Evolutionary conservation across 169 alveolate species (phyloP), one percentile per base, ranked within the genome.

Genomic region (Plasmodium ovale): DNA sequence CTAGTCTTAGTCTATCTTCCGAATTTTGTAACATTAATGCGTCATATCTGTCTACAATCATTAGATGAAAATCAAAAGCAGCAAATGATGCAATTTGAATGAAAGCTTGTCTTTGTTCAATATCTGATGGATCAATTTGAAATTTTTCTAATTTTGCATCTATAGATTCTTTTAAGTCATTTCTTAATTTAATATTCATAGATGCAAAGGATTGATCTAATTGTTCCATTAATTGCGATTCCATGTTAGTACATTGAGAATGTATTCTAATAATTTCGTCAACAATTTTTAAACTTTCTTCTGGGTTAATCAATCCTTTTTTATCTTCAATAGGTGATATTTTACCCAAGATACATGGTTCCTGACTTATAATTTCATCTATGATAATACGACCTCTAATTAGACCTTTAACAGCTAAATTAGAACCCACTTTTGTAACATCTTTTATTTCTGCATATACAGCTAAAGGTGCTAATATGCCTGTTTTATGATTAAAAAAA

Each of bases 401-500:
- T 44, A 94, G 29, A 1, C 94, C 95, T 49, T 74, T 88, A 56
- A 94, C 96, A 67, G 91, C 77, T 51, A 94, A 62, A 67, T 84
- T 88, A 5, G 79, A 89, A 10, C 91, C 87, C 3, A 92, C 93
- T 68, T 94, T 89, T 14, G 90, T 82, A 56, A 87, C 87, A 31
- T 92, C 92, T 14, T 92, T 53, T 5, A 94, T 88, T 67, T 92
- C 94, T 29, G 95, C 96, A 87, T 94, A 94, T 5, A 94, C 94
- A 5, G 95, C 96, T 58, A 94, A 72, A 7, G 96, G 96, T 1
- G 96, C 96, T 85, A 94, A 54, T n/a, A 91, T 94, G 35, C 94
- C 94, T 19, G 94, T 88, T 64, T 88, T 68, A 31, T 93, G 95
- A 79, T 92, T 94, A 53, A 94, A 77, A 47, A 94, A 94, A 67